Percentiles rank a stretch among this genome's conserved stretches.
phyloP scores from a whole-genome alignment of 1,284 basidiomycete species.

The Ceratobasidium sp. region DNA sequence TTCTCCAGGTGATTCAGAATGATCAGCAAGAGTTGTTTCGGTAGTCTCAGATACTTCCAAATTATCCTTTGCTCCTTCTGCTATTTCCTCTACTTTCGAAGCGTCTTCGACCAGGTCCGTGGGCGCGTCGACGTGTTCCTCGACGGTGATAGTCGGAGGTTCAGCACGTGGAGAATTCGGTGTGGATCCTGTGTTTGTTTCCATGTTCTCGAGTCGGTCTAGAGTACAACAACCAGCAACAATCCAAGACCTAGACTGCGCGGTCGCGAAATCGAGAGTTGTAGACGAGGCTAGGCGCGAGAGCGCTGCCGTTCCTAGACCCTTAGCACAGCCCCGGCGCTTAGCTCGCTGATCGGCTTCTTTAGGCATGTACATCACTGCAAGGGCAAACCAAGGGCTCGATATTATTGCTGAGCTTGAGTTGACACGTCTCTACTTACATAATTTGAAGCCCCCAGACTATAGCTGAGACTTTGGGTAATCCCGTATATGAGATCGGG shows the following conservation, averaged over 20 bases:
- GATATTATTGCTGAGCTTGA: too few species aligned
- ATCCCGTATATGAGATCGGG: too few species aligned
- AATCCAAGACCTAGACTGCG: conserved; percentile 7
- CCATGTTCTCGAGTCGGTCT: not conserved
- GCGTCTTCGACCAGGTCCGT: not conserved
- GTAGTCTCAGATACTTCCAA: not conserved
- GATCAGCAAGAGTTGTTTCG: too few species aligned
- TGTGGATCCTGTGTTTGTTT: not conserved
- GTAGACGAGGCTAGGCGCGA: not conserved
- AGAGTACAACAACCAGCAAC: not conserved
- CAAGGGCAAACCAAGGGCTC: too few species aligned
- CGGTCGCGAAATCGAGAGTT: not conserved
- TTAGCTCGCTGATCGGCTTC: not conserved
- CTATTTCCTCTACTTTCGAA: not conserved
- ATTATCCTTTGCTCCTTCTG: not conserved
- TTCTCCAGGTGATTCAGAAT: too few species aligned
- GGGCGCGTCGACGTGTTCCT: conserved; percentile 31
- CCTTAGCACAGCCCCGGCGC: conserved; percentile 29
- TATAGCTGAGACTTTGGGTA: too few species aligned
- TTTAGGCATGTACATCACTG: not conserved
- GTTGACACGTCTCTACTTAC: too few species aligned
- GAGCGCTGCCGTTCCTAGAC: conserved; percentile 6
- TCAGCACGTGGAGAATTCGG: conserved; percentile 3
- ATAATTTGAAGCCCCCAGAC: too few species aligned
- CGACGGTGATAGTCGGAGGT: conserved; percentile 17